Evolutionary conservation across 306 rosid species (phyloP).

Genomic region (Fagus sylvatica): DNA sequence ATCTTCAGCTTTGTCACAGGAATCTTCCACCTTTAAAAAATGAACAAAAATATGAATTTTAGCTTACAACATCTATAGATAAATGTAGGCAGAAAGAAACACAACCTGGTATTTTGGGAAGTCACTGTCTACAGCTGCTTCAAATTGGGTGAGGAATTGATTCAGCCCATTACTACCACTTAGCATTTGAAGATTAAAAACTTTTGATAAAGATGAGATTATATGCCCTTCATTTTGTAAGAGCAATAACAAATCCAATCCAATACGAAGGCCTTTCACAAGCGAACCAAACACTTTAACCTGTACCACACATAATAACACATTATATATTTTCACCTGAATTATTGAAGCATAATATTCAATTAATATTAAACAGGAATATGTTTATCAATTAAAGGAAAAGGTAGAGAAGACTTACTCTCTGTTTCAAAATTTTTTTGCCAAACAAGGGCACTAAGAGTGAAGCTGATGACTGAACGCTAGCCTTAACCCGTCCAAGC

Average conservation of each 20-base stretch:
- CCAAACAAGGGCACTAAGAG: constrained; percentile 61
- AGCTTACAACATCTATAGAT: too few relatives aligned
- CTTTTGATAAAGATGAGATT: constrained; percentile 47
- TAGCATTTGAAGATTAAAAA: constrained; percentile 61
- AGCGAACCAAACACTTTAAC: constrained; percentile 85
- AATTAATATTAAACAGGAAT: background rate
- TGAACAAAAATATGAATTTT: too few relatives aligned
- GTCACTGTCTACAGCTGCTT: constrained; percentile 88
- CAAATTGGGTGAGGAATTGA: constrained; percentile 83
- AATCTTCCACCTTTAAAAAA: too few relatives aligned
- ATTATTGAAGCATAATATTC: constrained; percentile 6
- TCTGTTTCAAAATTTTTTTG: constrained; percentile 74
- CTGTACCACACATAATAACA: constrained; percentile 45
- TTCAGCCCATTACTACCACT: constrained; percentile 66
- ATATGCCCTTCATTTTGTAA: constrained; percentile 61
- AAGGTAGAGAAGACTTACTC: constrained; percentile 51
- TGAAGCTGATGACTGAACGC: constrained; percentile 66
- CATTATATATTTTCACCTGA: constrained; percentile 7
- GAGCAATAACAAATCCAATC: constrained; percentile 62
- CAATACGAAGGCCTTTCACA: constrained; percentile 83
- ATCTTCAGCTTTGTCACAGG: too few relatives aligned
- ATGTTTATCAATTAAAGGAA: background rate
- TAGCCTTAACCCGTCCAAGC: constrained; percentile 78
- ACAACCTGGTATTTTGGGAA: constrained; percentile 78
- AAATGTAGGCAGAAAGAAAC: constrained; percentile 8